Conservation (phyloP, 495 filamentous ascomycete genomes). For the Amniculicola lignicola region DNA sequence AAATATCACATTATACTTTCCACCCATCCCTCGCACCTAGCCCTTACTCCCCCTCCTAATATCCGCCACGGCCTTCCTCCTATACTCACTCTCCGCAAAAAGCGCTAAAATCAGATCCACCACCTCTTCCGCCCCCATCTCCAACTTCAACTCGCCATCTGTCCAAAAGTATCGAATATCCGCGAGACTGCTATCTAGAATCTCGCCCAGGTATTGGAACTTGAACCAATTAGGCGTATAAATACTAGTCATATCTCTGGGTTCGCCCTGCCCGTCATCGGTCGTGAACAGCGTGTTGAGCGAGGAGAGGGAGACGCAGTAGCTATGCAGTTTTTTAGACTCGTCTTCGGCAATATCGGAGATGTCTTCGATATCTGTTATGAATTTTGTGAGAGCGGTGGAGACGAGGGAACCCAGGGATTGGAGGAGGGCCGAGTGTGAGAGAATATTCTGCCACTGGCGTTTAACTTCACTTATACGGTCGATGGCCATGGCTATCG, state of each 20-base stretch:
- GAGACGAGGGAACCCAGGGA: slow-evolving; percentile 78
- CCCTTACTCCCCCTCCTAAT: slow-evolving; percentile 50
- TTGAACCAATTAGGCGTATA: slow-evolving; percentile 84
- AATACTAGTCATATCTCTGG: slow-evolving; percentile 58
- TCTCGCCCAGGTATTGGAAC: slow-evolving; percentile 83
- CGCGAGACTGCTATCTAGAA: slow-evolving; percentile 82
- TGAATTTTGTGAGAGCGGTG: slow-evolving; percentile 74
- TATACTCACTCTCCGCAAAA: slow-evolving; percentile 83
- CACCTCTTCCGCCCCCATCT: slow-evolving; percentile 80
- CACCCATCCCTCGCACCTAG: too few relatives aligned
- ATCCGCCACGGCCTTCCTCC: slow-evolving; percentile 72
- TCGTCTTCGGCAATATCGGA: slow-evolving; percentile 83
- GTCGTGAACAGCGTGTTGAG: slow-evolving; percentile 76
- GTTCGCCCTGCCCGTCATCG: slow-evolving; percentile 42
- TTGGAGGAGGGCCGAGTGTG: slow-evolving; percentile 77
- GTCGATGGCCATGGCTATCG: slow-evolving; percentile 64
- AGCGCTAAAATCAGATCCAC: slow-evolving; percentile 82
- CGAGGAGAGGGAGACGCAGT: slow-evolving; percentile 67
- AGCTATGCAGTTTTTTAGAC: slow-evolving; percentile 69
- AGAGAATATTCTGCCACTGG: slow-evolving; percentile 77
- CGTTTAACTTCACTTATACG: slow-evolving; percentile 65
- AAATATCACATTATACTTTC: too few relatives aligned
- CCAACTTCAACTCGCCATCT: slow-evolving; percentile 77
- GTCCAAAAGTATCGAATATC: slow-evolving; percentile 88
- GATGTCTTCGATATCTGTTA: slow-evolving; percentile 82